Evolutionary conservation across 2,329 filamentous ascomycete species (phyloP).

Genomic region (Hymenotorrendiella dingleyae): DNA sequence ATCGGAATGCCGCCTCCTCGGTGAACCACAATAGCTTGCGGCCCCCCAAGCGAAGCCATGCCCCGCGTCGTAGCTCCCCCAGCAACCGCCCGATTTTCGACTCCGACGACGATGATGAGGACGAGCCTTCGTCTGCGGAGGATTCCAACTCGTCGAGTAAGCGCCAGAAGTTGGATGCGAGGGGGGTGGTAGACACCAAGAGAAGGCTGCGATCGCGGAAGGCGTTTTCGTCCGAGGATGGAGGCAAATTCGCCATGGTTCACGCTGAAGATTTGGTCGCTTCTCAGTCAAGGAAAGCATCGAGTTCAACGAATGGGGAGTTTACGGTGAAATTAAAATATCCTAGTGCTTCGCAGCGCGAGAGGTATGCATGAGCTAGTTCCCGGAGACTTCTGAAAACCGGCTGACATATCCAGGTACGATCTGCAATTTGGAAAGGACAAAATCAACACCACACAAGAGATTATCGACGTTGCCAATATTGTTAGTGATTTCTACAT

Average conservation of each 20-base stretch:
- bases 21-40: too few species aligned
- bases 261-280: conserved; percentile 54
- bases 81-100: conserved; percentile 13
- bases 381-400: too few species aligned
- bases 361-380: conserved; percentile 61
- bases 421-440: conserved; percentile 74
- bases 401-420: conserved; percentile 43
- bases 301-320: conserved; percentile 41
- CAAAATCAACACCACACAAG: conserved; percentile 69
- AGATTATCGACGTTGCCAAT: conserved; percentile 64
- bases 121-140: conserved; percentile 6
- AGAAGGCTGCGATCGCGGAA: conserved; percentile 23
- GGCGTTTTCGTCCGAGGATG: conserved; percentile 22
- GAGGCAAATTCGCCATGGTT: conserved; percentile 36
- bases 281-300: conserved; percentile 44
- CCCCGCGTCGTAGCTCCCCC: conserved; percentile 16
- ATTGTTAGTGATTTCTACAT: conserved; percentile 73
- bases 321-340: conserved; percentile 71
- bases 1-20: background rate
- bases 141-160: conserved; percentile 11
- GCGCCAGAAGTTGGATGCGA: conserved; percentile 15
- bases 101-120: conserved; percentile 13
- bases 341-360: conserved; percentile 64
- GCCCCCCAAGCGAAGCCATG: too few species aligned
- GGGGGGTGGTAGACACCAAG: conserved; percentile 17